Evolutionary conservation across 2,329 filamentous ascomycete genomes (phyloP).

Genomic region (Chaetomiaceae sp.): DNA sequence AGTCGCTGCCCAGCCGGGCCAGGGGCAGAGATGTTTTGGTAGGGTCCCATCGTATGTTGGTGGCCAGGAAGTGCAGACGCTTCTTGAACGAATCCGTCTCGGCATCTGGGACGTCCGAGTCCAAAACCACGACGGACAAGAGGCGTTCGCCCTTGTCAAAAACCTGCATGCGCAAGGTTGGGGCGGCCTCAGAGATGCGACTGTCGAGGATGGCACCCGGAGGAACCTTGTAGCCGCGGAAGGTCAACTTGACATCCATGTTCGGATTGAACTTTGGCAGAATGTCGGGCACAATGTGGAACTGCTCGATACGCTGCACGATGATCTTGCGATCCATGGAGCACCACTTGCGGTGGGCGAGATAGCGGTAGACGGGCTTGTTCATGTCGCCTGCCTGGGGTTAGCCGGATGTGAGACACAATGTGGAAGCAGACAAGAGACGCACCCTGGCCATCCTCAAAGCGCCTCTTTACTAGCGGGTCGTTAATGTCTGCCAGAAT

Average conservation of each 20-base stretch:
- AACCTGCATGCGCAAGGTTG: slow-evolving; percentile 74
- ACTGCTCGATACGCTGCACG: slow-evolving; percentile 77
- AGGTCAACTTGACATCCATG: slow-evolving; percentile 76
- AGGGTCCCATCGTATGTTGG: slow-evolving; percentile 50
- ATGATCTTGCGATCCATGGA: slow-evolving; percentile 73
- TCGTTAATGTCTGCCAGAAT: slow-evolving; percentile 92
- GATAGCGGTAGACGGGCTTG: slow-evolving; percentile 90
- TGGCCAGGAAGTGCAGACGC: slow-evolving; percentile 82
- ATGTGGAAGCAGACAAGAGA: slow-evolving; percentile 12
- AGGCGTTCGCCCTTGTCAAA: slow-evolving; percentile 78
- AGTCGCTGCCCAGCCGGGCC: slow-evolving; percentile 49
- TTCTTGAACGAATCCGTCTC: slow-evolving; percentile 69
- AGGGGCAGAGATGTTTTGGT: slow-evolving; percentile 58
- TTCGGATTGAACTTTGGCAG: slow-evolving; percentile 71
- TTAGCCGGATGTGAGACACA: slow-evolving; percentile 1
- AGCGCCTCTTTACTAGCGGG: slow-evolving; percentile 84
- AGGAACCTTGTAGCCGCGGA: slow-evolving; percentile 61
- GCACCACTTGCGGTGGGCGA: slow-evolving; percentile 84
- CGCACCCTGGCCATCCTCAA: slow-evolving; percentile 84
- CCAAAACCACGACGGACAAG: slow-evolving; percentile 77
- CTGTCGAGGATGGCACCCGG: slow-evolving; percentile 77
- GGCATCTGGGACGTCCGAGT: slow-evolving; percentile 81
- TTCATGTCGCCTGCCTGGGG: slow-evolving; percentile 73
- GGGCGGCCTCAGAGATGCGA: slow-evolving; percentile 62
- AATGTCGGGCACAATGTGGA: slow-evolving; percentile 83